Evolutionary conservation across 2,329 filamentous ascomycete species (phyloP), one percentile per base, ranked within the genome.

Genomic region (Phialophora tarda): DNA sequence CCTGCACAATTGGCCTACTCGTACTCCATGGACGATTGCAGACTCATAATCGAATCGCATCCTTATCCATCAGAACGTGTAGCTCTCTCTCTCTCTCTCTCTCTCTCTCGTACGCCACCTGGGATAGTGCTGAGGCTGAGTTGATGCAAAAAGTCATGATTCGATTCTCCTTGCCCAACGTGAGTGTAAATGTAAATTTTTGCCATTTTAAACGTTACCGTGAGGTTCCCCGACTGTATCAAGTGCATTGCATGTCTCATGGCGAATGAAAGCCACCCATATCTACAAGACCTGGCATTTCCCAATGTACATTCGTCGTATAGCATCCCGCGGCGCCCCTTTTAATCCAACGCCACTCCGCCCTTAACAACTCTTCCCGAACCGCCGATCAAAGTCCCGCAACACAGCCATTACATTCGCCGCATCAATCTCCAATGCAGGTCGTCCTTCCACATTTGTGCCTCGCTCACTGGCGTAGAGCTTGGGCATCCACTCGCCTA

Each of bases 371-470:
- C 69, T 72, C 55, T 71, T 62, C 14, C 88, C 88, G 76, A 93
- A 93, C 62, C 91, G 82, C 58, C 91, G 84, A 73, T 93, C 91
- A 78, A 93, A 93, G 69, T 91, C 89, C 77, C 91, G 91, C 66
- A 93, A 79, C n/a, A 93, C 91, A 50, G 89, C 89, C 91, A 93
- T 93, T 62, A 93, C 92, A 76, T 90, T 93, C 0, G 91, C 91
- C 6, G 91, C 90, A 78, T 93, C 91, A 17, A 93, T 90, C 76
- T 93, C 91, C 73, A 93, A 88, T 0, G 90, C 88, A 50, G 84
- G 84, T 63, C 81, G 81, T 5, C 68, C 68, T 6, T 71, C 73
- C 26, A 75, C 67, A 44, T 34, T 55, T 28, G 23, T 55, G 24
- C 26, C 28, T 28, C 79, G 67, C 47, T 79, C 73, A 57, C 74